phyloP scores from a whole-genome alignment of 305 asterid genomes.

The Fraxinus baroniana region DNA sequence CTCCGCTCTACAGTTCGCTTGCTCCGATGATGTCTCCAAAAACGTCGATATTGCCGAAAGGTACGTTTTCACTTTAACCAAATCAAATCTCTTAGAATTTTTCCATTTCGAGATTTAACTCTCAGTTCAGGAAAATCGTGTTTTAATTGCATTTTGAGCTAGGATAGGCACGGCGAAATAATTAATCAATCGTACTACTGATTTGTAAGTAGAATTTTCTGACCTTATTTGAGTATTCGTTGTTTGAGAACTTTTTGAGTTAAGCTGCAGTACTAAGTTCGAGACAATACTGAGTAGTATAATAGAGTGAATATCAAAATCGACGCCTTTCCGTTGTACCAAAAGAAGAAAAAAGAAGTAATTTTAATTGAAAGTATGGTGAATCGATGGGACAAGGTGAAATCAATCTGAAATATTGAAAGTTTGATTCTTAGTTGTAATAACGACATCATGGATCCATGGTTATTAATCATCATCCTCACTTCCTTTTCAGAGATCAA shows the following conservation, averaged over 20 bases:
- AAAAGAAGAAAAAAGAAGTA: neutral
- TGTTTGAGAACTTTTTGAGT: neutral
- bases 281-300: conserved; percentile 13
- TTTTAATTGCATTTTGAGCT: neutral
- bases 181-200: neutral
- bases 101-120: conserved; percentile 1
- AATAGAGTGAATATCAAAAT: neutral
- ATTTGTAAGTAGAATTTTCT: neutral
- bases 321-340: neutral
- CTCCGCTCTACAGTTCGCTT: conserved; percentile 86
- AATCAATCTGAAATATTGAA: neutral
- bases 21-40: conserved; percentile 82
- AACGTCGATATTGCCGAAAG: conserved; percentile 80
- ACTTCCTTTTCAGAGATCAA: neutral
- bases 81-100: neutral
- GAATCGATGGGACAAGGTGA: neutral
- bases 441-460: neutral
- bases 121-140: neutral
- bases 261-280: neutral
- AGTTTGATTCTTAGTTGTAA: neutral
- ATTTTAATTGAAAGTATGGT: neutral
- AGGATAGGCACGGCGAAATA: neutral
- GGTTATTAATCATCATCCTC: neutral
- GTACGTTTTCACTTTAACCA: conserved; percentile 28
- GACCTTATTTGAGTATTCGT: neutral